phyloP scores from a whole-genome alignment of 2,329 filamentous ascomycete genomes.

The Colletotrichum echinochloae region DNA sequence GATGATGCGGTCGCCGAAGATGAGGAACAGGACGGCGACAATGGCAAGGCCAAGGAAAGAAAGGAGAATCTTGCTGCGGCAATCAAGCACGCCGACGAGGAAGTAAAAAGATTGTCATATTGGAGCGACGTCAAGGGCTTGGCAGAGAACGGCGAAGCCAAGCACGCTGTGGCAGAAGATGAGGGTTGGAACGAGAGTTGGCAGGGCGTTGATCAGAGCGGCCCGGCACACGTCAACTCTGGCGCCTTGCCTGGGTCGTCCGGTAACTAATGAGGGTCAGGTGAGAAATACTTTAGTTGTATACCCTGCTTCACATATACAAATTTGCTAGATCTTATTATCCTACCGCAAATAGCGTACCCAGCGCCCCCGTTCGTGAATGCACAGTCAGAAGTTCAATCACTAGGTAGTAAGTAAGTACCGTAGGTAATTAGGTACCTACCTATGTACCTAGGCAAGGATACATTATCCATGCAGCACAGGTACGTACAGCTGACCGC shows the following conservation, averaged over 20 bases:
- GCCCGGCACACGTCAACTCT: slow-evolving; percentile 54
- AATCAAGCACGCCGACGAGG: slow-evolving; percentile 80
- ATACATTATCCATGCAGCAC: no score
- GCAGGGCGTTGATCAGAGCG: slow-evolving; percentile 66
- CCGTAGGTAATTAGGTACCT: no score
- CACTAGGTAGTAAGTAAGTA: no score
- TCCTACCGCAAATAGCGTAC: neutral
- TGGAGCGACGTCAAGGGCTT: slow-evolving; percentile 87
- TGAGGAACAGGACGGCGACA: slow-evolving; percentile 56
- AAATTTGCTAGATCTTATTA: neutral
- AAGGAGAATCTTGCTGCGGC: slow-evolving; percentile 80
- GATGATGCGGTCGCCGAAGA: slow-evolving; percentile 65
- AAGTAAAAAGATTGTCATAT: slow-evolving; percentile 84
- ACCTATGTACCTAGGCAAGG: no score
- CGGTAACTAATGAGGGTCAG: slow-evolving; percentile 21
- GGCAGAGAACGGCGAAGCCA: slow-evolving; percentile 64
- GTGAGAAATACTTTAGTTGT: slow-evolving; percentile 33
- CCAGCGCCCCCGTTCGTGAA: neutral
- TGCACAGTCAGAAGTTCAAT: neutral
- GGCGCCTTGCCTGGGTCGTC: slow-evolving; percentile 24
- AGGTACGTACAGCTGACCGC: neutral
- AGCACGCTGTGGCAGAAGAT: slow-evolving; percentile 56
- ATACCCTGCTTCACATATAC: slow-evolving; percentile 39
- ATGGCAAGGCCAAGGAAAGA: slow-evolving; percentile 52
- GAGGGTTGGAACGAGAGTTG: slow-evolving; percentile 60